Conservation (phyloP, 768 basidiomycete genomes). For the Leccinum rimulosum region DNA sequence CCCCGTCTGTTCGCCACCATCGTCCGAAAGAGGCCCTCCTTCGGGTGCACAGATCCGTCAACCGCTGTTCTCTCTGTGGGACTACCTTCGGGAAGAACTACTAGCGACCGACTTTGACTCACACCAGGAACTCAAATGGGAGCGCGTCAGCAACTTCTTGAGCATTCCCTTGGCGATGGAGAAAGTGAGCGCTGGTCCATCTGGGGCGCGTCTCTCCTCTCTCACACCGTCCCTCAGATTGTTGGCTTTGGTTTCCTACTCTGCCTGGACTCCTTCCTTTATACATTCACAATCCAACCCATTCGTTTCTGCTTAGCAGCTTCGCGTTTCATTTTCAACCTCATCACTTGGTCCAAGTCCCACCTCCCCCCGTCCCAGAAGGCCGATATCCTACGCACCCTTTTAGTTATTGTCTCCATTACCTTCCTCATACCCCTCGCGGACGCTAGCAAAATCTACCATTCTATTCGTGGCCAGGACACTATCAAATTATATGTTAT, state of each 20-base stretch:
- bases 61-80: constrained; percentile 83
- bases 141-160: constrained; percentile 93
- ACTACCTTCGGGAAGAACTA: constrained; percentile 85
- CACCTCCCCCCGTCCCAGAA: constrained; percentile 85
- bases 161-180: constrained; percentile 91
- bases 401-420: constrained; percentile 74
- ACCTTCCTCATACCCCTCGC: constrained; percentile 76
- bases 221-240: constrained; percentile 49
- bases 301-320: constrained; percentile 76
- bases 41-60: constrained; percentile 22
- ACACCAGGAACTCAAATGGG: constrained; percentile 93
- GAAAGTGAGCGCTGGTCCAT: constrained; percentile 54
- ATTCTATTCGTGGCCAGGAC: constrained; percentile 95
- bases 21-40: constrained; percentile 14
- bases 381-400: constrained; percentile 82
- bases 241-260: constrained; percentile 89
- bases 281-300: constrained; percentile 96
- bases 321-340: constrained; percentile 50
- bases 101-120: constrained; percentile 93
- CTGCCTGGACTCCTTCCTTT: constrained; percentile 95
- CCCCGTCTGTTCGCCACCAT: constrained; percentile 26
- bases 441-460: constrained; percentile 97
- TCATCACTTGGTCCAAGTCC: constrained; percentile 47
- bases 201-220: neutral
- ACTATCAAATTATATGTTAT: constrained; percentile 99